Percentiles rank a stretch among this genome's conserved stretches.
Conservation (phyloP, 1,284 basidiomycete genomes). For the Ceratobasidium sp. region DNA sequence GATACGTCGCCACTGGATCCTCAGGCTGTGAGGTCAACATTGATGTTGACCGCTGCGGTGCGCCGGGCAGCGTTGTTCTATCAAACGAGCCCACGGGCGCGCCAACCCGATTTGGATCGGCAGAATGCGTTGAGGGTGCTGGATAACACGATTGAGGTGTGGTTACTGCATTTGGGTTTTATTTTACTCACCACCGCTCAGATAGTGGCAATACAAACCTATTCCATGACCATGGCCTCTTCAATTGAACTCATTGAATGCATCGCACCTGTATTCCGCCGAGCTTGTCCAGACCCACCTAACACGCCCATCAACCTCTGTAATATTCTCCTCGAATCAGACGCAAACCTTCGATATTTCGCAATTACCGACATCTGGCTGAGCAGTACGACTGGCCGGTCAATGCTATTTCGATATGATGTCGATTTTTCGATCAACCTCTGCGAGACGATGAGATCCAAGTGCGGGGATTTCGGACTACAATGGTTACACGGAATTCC, state of each 20-base stretch:
- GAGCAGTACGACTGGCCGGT: neutral
- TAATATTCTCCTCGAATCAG: neutral
- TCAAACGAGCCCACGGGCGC: neutral
- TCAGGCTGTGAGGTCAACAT: neutral
- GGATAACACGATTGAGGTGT: neutral
- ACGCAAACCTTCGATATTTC: conserved; percentile 7
- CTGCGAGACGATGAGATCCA: neutral
- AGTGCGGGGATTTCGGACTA: neutral
- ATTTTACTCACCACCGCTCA: too few species aligned
- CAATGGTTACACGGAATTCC: conserved; percentile 32
- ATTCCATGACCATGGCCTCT: neutral
- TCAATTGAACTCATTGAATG: neutral
- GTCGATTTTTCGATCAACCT: neutral
- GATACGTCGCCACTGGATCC: neutral
- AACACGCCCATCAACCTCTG: conserved; percentile 1
- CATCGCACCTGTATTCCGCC: neutral
- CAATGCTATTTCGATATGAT: conserved; percentile 14
- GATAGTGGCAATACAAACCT: too few species aligned
- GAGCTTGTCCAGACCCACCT: neutral
- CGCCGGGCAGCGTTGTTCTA: too few species aligned
- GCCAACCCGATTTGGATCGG: neutral
- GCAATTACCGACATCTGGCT: conserved; percentile 3
- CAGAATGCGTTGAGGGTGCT: neutral
- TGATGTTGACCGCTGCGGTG: neutral
- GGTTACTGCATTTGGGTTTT: too few species aligned